Base-by-base conservation (phyloP, 208 protist genomes). In the Wallacemonas sp. region DNA sequence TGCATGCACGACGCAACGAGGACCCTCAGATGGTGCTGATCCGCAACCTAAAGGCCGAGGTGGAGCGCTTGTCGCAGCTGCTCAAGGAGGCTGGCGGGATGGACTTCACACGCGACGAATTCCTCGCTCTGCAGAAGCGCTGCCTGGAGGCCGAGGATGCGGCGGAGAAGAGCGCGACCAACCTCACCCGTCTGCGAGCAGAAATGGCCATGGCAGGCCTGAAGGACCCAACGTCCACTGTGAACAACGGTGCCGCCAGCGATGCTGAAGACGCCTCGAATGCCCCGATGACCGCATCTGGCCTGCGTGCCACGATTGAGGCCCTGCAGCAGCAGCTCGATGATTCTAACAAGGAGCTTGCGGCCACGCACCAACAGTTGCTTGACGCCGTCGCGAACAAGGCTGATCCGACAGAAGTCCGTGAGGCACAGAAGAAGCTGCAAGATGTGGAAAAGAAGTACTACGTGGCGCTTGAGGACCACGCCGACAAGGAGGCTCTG, bases 1-100 rank as follows among this genome's bases (percentile, higher is more conserved):
- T 87, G 38, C 72, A 70, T 6, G 80, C 84, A 11, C 66, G 84
- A 17, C 64, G 93, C 12, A 96, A 95, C 60, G 88, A 91, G 54
- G 85, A 96, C 54, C 77, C 91, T 19, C 78, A 90, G 45, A 70
- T 70, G 15, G 61, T 62, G 21, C 63, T 75, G 38, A 78, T 82
- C n/a, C 33, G 54, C 45, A 34, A 54, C 17, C 63, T 82, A 6
- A 72, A 53, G n/a, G 58, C 12, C 14, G 72, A 82, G 53, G 62
- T 82, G 21, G 77, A 82, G n/a, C 61, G 62, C 27, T 66, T 84
- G 6, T 62, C 66, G 30, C 72, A 71, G 27, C 30, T 77, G 39
- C 63, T 82, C 44, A 61, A 60, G 33, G 77, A 82, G 44, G 41
- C 56, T 34, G 68, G 65, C 44, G 34, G 60, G 4, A 51, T 68